Base-by-base conservation (phyloP, 1,284 basidiomycete genomes). In the Kalmanozyma brasiliensis region DNA sequence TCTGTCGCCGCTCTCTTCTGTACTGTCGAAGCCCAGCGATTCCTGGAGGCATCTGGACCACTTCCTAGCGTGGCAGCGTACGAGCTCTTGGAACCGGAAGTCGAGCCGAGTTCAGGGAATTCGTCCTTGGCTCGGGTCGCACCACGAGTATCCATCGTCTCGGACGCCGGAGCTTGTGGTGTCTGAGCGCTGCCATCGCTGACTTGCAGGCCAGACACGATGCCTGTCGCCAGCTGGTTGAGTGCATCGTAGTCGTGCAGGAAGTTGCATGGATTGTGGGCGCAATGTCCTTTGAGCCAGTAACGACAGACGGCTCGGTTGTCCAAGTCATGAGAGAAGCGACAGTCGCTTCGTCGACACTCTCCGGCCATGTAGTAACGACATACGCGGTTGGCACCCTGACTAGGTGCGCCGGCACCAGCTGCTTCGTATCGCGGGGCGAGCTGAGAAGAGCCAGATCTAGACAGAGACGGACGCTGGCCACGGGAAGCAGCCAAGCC, bases 361-460 rank as follows among this genome's bases (percentile, higher is more conserved):
- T 98, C 94, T 17, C 96, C 96, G 8, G 93, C 92, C 33, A 98
- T 87, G 83, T 94, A 98, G 83, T 98, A 98, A 55, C 96, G 86
- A 82, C 95, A 98, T 35, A 98, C 94, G 52, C 85, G 72, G 19
- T 66, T 56, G 4, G 60, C 52, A 17, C 49, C 45, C 6, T 47
- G 38, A 14, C 62, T 62, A 2, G 51, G 29, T 16, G 48, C 22
- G 19, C 42, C 52, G 8, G 52, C 34, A 0, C 33, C 41, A 16
- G 36, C 45, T 20, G 49, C 48, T 29, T 58, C 56, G 24, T 14
- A 51, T n/a, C 52, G 46, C 23, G 46, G 66, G 2, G 56, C 16
- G 8, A 56, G 26, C 33, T 59, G 52, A 22, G 64, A 59, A 3
- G 62, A 59, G 20, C 51, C 55, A 3, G 62, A 59, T 26, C 63